A percentile compares a stretch with the other conserved stretches of the same genome.
Conservation (phyloP, 2,329 filamentous ascomycete genomes). For the Akanthomyces dipterigenus region DNA sequence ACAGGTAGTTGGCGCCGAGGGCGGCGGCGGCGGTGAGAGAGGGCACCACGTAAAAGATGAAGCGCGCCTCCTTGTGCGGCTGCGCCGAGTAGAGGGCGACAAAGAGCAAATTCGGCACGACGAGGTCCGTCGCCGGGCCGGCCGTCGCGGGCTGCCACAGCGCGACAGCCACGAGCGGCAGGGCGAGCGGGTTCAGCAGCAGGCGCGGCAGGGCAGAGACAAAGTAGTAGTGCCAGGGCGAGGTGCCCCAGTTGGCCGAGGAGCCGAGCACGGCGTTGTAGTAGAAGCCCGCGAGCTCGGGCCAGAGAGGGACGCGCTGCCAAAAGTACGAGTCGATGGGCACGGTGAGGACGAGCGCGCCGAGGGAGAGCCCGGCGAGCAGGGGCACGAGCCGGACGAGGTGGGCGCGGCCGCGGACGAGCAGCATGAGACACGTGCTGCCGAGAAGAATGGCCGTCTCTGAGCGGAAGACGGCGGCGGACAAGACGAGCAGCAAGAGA, state of each 20-base stretch:
- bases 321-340: conserved; percentile 89
- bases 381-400: conserved; percentile 55
- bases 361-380: conserved; percentile 56
- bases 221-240: conserved; percentile 84
- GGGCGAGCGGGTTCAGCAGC: conserved; percentile 69
- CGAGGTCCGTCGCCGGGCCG: conserved; percentile 38
- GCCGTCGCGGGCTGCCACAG: conserved; percentile 41
- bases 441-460: conserved; percentile 78
- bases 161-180: conserved; percentile 48
- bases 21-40: conserved; percentile 72
- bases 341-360: conserved; percentile 64
- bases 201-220: conserved; percentile 73
- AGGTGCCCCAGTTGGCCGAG: conserved; percentile 80
- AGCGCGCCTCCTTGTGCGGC: conserved; percentile 93
- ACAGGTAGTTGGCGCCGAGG: conserved; percentile 65
- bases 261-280: conserved; percentile 85
- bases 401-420: conserved; percentile 48
- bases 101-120: conserved; percentile 65
- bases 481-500: conserved; percentile 69
- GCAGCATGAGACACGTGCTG: conserved; percentile 58
- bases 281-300: conserved; percentile 81
- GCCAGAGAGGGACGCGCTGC: conserved; percentile 73
- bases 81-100: conserved; percentile 76
- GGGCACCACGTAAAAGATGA: conserved; percentile 84
- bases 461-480: conserved; percentile 80